phyloP scores from a whole-genome alignment of 129 eudicot species.

The Helianthus annuus region DNA sequence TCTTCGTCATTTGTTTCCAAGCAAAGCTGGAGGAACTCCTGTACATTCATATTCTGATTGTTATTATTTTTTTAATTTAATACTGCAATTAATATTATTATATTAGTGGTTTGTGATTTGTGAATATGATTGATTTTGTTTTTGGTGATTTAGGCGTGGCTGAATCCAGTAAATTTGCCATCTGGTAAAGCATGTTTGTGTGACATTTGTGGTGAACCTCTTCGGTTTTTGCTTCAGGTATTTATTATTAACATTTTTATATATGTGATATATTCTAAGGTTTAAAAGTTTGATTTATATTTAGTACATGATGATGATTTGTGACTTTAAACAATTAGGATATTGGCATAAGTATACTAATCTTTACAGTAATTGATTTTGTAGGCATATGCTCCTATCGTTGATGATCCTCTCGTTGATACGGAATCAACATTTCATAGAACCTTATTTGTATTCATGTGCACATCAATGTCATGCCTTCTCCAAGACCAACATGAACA shows the following conservation, averaged over 20 bases:
- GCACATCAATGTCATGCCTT: slow-evolving; percentile 82
- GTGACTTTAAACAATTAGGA: not conserved
- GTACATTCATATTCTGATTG: slow-evolving; percentile 35
- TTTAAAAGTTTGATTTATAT: not conserved
- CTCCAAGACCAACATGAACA: slow-evolving; percentile 86
- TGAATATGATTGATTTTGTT: slow-evolving; percentile 2
- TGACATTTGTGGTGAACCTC: slow-evolving; percentile 79
- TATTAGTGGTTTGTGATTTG: not conserved
- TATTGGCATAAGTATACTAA: not conserved
- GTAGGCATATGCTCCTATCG: slow-evolving; percentile 59
- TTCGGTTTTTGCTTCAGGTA: slow-evolving; percentile 97
- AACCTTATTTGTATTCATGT: slow-evolving; percentile 72
- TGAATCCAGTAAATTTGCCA: slow-evolving; percentile 82
- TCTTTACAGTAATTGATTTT: too few species aligned
- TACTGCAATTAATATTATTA: not conserved
- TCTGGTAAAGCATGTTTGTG: slow-evolving; percentile 56
- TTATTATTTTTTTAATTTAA: too few species aligned
- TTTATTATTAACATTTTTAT: not conserved
- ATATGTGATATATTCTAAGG: not conserved
- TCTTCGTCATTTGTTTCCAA: slow-evolving; percentile 72
- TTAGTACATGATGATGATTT: not conserved
- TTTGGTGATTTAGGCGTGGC: slow-evolving; percentile 72
- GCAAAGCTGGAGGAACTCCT: slow-evolving; percentile 94
- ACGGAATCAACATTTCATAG: slow-evolving; percentile 79
- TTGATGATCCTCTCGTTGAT: slow-evolving; percentile 51